Conservation (phyloP, 192 early-diverging fungal species). For the Bifiguratus adelaidae region DNA sequence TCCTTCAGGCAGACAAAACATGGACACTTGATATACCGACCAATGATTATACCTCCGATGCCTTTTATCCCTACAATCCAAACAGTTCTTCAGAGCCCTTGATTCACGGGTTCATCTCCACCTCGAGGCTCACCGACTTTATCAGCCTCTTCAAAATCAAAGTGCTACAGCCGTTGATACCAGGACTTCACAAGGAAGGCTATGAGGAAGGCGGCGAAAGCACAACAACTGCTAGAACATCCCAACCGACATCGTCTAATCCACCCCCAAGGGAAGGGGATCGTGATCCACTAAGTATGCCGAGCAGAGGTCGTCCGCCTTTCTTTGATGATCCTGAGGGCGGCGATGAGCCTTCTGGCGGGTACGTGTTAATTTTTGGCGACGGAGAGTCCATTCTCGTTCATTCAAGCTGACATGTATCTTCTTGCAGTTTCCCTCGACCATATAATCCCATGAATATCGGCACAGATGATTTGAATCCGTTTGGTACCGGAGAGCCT, state of each 20-base stretch:
- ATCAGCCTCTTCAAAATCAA: conserved; percentile 47
- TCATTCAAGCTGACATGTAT: neutral
- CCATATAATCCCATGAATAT: conserved; percentile 40
- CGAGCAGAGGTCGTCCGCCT: conserved; percentile 13
- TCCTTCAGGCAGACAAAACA: conserved; percentile 35
- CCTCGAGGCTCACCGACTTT: conserved; percentile 42
- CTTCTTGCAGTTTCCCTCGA: neutral
- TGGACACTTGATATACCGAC: conserved; percentile 30
- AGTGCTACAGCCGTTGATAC: conserved; percentile 56
- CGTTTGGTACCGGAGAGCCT: conserved; percentile 21
- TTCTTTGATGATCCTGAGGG: conserved; percentile 32
- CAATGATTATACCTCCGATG: conserved; percentile 35
- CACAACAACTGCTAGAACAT: neutral
- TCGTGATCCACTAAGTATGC: neutral
- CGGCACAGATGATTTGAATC: conserved; percentile 68
- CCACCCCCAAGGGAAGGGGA: neutral
- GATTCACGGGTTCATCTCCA: conserved; percentile 46
- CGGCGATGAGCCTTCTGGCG: conserved; percentile 25
- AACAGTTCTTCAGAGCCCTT: conserved; percentile 23
- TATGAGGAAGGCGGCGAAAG: conserved; percentile 39
- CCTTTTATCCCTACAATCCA: conserved; percentile 33
- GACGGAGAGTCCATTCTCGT: neutral
- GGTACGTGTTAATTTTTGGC: conserved; percentile 6
- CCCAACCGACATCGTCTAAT: neutral
- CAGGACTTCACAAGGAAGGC: conserved; percentile 58